Base-by-base conservation (phyloP, 805 yeast species). In the Kuraishia borneana region DNA sequence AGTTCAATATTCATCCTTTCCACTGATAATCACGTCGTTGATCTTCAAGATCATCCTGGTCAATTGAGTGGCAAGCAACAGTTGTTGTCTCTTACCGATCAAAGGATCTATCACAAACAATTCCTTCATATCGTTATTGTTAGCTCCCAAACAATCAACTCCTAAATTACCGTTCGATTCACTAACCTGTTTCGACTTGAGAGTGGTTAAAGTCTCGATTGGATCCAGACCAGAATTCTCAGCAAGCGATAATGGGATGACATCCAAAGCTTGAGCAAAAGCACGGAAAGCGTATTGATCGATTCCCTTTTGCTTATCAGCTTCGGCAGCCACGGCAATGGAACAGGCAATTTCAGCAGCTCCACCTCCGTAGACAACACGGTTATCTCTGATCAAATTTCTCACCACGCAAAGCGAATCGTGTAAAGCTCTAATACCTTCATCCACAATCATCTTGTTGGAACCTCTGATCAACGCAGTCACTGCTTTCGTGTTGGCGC, bases 291-390 rank as follows among this genome's bases (percentile, higher is more conserved):
- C 97, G 55, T 92, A 92, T 65, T 94, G 98, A 50, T 89, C 96
- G 42, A 89, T 89, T 38, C 97, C 97, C 47, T 78, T 78, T 59
- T 83, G 94, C 51, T 73, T 76, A 56, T 89, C 96, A 33, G 97
- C 96, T 43, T 82, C 95, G 33, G 80, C 83, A 37, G 85, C 68
- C 12, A 92, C 95, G 13, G 92, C 94, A 46, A 92, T 62, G 10
- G 97, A 87, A 65, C 95, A 82, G 2, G 95, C 71, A 35, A 92
- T 77, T 63, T 92, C 99, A 25, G 97, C 94, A 17, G 98, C 95
- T 45, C 99, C 99, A 47, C 99, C 99, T 42, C 99, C 99, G 52
- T 92, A 92, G n/a, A 94, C 96, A 31, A 92, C 84, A 57, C 96
- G 73, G 54, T 76, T 80, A 57, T 94, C 97, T 49, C 79, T 75